Conservation (phyloP, 805 yeast species). For the Tetrapisispora nanseiensis region DNA sequence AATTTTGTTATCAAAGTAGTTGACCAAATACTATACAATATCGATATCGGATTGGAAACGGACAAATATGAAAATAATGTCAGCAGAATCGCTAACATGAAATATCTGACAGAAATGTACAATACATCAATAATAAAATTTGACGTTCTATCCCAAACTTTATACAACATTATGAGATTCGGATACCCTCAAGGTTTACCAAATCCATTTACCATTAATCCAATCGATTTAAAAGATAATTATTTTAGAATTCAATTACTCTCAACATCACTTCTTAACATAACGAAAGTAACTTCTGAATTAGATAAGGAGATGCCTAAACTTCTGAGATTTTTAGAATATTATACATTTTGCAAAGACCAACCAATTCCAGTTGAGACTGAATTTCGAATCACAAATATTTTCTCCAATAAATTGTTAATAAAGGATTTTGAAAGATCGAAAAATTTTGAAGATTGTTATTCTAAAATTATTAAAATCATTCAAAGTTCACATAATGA, state of each 20-base stretch:
- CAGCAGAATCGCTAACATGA: constrained; percentile 49
- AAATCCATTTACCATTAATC: constrained; percentile 30
- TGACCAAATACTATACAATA: constrained; percentile 57
- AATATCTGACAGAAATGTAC: constrained; percentile 49
- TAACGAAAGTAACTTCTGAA: constrained; percentile 14
- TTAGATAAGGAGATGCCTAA: constrained; percentile 25
- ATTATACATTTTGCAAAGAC: constrained; percentile 52
- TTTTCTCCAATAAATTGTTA: constrained; percentile 26
- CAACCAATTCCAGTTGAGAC: constrained; percentile 56
- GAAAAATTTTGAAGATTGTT: constrained; percentile 34
- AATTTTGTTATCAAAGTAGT: constrained; percentile 38
- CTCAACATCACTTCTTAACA: constrained; percentile 33
- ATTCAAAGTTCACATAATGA: background rate
- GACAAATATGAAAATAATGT: constrained; percentile 53
- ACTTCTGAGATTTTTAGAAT: constrained; percentile 57
- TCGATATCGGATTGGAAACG: constrained; percentile 54
- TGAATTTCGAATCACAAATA: constrained; percentile 41
- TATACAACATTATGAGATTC: constrained; percentile 48
- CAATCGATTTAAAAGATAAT: constrained; percentile 54
- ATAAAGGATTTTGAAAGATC: constrained; percentile 29
- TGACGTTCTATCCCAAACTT: constrained; percentile 39
- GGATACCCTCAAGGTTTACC: constrained; percentile 62
- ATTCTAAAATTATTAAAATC: constrained; percentile 25
- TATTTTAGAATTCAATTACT: constrained; percentile 62
- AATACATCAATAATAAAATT: constrained; percentile 39